These are phyloP conservation scores for Melaleuca alternifolia DNA, from an alignment of 345 rosid genomes.

Conservation along the genomic window DNA sequence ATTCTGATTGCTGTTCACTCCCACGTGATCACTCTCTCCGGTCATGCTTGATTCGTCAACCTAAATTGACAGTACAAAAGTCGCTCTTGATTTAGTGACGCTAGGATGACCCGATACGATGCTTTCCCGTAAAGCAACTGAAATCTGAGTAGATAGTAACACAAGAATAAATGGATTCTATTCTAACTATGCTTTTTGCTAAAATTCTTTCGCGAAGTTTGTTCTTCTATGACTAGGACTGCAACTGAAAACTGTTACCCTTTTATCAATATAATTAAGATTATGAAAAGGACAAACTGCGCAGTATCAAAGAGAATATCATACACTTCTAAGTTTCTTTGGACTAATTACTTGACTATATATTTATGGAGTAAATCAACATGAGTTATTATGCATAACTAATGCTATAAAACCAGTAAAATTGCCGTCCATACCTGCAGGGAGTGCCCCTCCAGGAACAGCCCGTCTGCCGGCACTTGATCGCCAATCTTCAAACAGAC, in stretches of 20 bases:
- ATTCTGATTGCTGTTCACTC: slow-evolving; percentile 19
- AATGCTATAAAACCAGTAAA: background rate
- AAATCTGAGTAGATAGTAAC: accelerated
- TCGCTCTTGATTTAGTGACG: background rate
- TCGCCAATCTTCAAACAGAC: slow-evolving; percentile 50
- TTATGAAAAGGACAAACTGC: background rate
- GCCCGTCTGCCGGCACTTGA: slow-evolving; percentile 57
- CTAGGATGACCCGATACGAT: background rate
- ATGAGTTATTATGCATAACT: background rate
- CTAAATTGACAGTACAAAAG: background rate
- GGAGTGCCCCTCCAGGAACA: slow-evolving; percentile 32
- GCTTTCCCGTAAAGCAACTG: background rate
- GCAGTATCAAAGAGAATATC: background rate
- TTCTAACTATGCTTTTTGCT: background rate
- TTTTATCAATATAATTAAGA: background rate
- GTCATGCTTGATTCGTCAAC: slow-evolving; percentile 59
- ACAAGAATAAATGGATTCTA: background rate
- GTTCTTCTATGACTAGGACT: background rate
- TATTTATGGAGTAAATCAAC: background rate
- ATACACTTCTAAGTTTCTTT: background rate
- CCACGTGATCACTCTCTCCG: slow-evolving; percentile 45
- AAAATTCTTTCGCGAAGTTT: background rate
- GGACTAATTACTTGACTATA: background rate
- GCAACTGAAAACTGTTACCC: background rate
- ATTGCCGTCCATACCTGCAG: slow-evolving; percentile 4